Conservation (phyloP, 495 filamentous ascomycete species). For the Parachaetomium inaequale region DNA sequence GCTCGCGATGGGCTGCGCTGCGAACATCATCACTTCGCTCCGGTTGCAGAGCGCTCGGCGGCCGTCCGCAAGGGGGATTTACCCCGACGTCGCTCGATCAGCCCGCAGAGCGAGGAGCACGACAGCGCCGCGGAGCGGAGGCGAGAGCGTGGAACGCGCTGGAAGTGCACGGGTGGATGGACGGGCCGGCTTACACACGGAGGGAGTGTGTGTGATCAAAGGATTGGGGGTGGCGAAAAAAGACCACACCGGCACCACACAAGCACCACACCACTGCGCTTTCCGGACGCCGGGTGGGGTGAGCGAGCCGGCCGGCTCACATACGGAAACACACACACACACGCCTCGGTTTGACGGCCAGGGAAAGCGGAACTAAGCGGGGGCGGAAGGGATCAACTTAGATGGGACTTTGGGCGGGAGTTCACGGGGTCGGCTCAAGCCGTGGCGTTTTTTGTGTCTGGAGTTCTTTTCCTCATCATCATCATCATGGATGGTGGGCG, state of each 20-base stretch:
- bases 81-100: not conserved
- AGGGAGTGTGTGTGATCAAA: not conserved
- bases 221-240: not conserved
- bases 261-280: not conserved
- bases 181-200: not conserved
- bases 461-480: not conserved
- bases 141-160: not conserved
- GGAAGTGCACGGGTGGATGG: too few relatives aligned
- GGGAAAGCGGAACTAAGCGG: not conserved
- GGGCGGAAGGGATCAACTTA: not conserved
- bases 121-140: not conserved
- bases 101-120: not conserved
- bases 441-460: not conserved
- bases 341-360: not conserved
- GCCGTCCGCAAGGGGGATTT: not conserved
- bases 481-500: not conserved
- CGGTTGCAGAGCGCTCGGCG: not conserved
- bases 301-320: not conserved
- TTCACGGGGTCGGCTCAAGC: not conserved
- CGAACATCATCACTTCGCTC: too few relatives aligned
- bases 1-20: too few relatives aligned
- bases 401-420: not conserved
- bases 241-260: too few relatives aligned
- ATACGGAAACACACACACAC: too few relatives aligned
- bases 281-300: not conserved